Percentiles rank a stretch among this genome's conserved stretches.
Conservation (phyloP, 805 yeast species). For the Lachancea thermotolerans region DNA sequence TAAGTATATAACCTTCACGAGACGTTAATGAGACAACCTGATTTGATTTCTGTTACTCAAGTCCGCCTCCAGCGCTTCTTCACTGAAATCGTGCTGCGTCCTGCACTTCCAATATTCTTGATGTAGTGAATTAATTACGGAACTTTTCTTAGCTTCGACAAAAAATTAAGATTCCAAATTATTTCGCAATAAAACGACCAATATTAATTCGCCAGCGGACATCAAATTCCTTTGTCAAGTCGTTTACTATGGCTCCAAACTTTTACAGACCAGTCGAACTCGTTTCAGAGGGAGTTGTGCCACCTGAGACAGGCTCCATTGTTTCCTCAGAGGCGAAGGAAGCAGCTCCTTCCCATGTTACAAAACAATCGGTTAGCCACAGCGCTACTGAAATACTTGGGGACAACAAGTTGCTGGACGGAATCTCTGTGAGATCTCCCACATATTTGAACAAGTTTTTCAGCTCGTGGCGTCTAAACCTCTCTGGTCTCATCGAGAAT, state of each 20-base stretch:
- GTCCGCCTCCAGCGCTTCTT: too few species aligned
- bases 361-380: slow-evolving; percentile 6
- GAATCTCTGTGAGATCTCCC: slow-evolving; percentile 27
- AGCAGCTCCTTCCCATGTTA: slow-evolving; percentile 10
- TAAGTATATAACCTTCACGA: too few species aligned
- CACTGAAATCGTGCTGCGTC: too few species aligned
- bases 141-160: too few species aligned
- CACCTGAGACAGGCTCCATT: slow-evolving; percentile 16
- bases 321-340: slow-evolving; percentile 18
- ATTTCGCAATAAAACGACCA: too few species aligned
- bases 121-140: too few species aligned
- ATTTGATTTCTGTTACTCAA: too few species aligned
- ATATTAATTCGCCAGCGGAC: too few species aligned
- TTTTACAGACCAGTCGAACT: slow-evolving; percentile 23
- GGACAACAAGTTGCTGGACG: slow-evolving; percentile 20
- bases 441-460: slow-evolving; percentile 14
- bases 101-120: too few species aligned
- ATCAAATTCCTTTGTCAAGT: too few species aligned
- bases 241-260: slow-evolving; percentile 12
- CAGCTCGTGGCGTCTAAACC: slow-evolving; percentile 13
- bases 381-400: slow-evolving; percentile 14
- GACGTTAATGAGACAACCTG: too few species aligned
- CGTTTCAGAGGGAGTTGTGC: slow-evolving; percentile 22
- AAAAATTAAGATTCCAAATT: too few species aligned
- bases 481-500: slow-evolving; percentile 8